A percentile compares a stretch with the other conserved stretches of the same genome.
Conservation (phyloP, 306 rosid species). For the Styphnolobium japonicum region DNA sequence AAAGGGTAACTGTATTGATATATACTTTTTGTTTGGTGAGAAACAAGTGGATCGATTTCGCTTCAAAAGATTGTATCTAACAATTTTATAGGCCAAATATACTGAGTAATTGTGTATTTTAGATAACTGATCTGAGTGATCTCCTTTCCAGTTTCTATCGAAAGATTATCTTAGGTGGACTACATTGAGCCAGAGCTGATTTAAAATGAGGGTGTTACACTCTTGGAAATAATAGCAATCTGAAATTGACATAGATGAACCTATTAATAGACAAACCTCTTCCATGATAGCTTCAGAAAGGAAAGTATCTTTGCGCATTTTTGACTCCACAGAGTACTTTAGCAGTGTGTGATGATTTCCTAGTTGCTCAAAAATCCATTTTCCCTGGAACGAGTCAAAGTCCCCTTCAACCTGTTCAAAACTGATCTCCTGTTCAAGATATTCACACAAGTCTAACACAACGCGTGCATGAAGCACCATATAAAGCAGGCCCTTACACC, state of each 20-base stretch:
- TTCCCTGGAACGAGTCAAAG: slow-evolving; percentile 85
- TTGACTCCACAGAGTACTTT: slow-evolving; percentile 91
- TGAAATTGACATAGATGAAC: neutral
- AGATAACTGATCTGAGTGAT: neutral
- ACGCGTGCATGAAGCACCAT: slow-evolving; percentile 99
- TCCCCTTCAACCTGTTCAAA: slow-evolving; percentile 97
- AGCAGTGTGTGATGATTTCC: slow-evolving; percentile 91
- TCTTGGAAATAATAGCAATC: neutral
- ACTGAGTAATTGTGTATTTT: neutral
- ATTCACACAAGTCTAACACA: slow-evolving; percentile 82
- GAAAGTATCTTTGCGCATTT: slow-evolving; percentile 89
- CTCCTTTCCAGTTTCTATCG: slow-evolving; percentile 1
- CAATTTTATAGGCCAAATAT: slow-evolving; percentile 7
- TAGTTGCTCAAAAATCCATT: slow-evolving; percentile 90
- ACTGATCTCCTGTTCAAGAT: slow-evolving; percentile 78
- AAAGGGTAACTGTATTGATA: neutral
- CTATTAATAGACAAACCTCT: slow-evolving; percentile 54
- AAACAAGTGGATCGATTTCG: neutral
- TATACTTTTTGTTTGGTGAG: neutral
- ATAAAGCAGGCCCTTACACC: slow-evolving; percentile 93
- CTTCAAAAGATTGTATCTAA: slow-evolving; percentile 17
- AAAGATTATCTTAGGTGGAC: neutral
- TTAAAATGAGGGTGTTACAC: neutral
- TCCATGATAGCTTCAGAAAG: slow-evolving; percentile 97
- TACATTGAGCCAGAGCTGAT: neutral